phyloP scores from a whole-genome alignment of 495 filamentous ascomycete genomes.

The Trichodelitschia bisporula region DNA sequence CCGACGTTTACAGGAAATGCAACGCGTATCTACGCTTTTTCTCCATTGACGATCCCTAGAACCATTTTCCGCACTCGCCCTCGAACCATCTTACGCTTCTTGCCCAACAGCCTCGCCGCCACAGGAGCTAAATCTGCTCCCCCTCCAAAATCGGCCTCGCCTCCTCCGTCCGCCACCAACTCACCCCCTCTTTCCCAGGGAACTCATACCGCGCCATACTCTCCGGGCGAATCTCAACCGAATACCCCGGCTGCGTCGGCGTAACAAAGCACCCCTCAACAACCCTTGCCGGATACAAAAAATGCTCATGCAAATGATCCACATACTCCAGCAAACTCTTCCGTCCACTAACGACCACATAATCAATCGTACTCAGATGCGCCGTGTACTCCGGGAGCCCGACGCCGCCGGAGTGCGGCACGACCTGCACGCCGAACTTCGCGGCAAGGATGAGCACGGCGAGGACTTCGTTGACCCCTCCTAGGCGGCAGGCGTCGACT shows the following conservation, averaged over 20 bases:
- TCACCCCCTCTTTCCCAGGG: constrained; percentile 48
- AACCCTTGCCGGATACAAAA: constrained; percentile 54
- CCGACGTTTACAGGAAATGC: too few relatives aligned
- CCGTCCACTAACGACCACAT: constrained; percentile 68
- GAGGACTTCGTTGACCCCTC: constrained; percentile 79
- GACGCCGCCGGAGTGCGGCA: constrained; percentile 76
- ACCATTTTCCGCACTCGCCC: too few relatives aligned
- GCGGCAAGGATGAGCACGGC: constrained; percentile 77
- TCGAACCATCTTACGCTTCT: too few relatives aligned
- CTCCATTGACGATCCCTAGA: too few relatives aligned
- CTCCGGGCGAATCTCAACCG: constrained; percentile 75
- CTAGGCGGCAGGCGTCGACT: constrained; percentile 76
- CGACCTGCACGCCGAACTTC: constrained; percentile 64
- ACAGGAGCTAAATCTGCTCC: constrained; percentile 17
- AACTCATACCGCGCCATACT: constrained; percentile 61
- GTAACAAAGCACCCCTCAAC: constrained; percentile 75
- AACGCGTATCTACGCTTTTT: too few relatives aligned
- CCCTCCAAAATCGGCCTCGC: constrained; percentile 16
- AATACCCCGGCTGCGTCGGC: constrained; percentile 60
- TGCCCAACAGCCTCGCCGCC: too few relatives aligned
- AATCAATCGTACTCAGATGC: constrained; percentile 84
- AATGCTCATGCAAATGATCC: constrained; percentile 86
- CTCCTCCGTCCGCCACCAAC: constrained; percentile 43
- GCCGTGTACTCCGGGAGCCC: constrained; percentile 87
- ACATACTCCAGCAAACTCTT: constrained; percentile 71